Percentiles rank a stretch among this genome's conserved stretches.
Conservation (phyloP, 169 alveolate genomes). For the Amoebophrya sp. region DNA sequence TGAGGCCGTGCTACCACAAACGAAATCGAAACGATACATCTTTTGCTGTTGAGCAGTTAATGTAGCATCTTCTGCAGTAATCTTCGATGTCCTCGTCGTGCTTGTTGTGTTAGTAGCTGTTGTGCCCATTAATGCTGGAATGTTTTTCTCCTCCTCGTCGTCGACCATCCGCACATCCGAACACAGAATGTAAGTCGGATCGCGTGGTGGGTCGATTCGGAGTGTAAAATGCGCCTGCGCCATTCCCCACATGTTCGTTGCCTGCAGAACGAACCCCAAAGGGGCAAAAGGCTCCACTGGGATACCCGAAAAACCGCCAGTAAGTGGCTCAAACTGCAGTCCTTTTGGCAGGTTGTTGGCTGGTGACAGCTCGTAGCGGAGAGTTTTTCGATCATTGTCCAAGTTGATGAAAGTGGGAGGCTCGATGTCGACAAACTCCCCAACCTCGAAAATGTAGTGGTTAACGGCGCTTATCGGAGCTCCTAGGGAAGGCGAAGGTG, state of each 20-base stretch:
- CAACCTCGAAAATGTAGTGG: not conserved
- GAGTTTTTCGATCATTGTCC: not conserved
- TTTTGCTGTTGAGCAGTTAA: too few species aligned
- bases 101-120: too few species aligned
- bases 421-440: not conserved
- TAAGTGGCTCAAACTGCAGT: not conserved
- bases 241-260: not conserved
- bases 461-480: too few species aligned
- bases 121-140: too few species aligned
- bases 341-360: not conserved
- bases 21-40: not conserved
- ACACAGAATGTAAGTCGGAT: not conserved
- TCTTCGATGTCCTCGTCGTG: too few species aligned
- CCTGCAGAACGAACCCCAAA: not conserved
- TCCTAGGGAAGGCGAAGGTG: not conserved
- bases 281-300: not conserved
- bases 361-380: not conserved
- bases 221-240: constrained; percentile 10
- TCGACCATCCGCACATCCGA: not conserved
- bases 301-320: not conserved
- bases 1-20: not conserved
- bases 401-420: constrained; percentile 6
- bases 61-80: too few species aligned
- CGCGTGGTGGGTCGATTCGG: not conserved
- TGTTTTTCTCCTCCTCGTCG: not conserved